Evolutionary conservation across 73 alveolate species (phyloP), one percentile per base, ranked within the genome.

Genomic region (Diophrys sp.): DNA sequence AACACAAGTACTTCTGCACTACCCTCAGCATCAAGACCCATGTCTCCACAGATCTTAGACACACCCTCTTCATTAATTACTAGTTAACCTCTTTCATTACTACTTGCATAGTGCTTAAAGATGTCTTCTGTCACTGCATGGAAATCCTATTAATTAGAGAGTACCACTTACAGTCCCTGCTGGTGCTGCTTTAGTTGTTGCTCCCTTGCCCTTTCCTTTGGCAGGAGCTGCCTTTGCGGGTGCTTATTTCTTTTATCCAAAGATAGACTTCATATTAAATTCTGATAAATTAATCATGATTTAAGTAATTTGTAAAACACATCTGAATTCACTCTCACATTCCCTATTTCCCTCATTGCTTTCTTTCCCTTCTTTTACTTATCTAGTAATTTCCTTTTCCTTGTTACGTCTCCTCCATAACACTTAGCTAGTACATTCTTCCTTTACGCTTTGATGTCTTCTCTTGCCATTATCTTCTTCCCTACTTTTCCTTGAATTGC

Each of bases 361-460:
- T 91, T 90, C 74, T 93, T 91, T n/a, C 97, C 96, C 54, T 74
- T 89, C 70, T 93, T 93, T 75, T 93, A 89, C 77, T 87, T 91
- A 30, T 94, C 98, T 70, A 94, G 79, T 75, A 94, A 84, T 75
- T 94, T 94, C 73, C 79, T 84, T 82, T 90, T 96, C 69, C 98
- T 90, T 29, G 98, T 74, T 30, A 80, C 84, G 75, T 96, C 98
- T 2, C 99, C 98, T 23, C 98, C 96, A 86, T 96, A 93, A 74
- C 95, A 87, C 70, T 94, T 95, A 30, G 97, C 97, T 31, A 92
- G 25, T 53, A 91, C 97, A 75, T 91, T 90, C 70, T 84, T 84
- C 68, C 91, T 68, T 69, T 82, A 71, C 2, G 92, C 91, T 80
- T 85, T 67, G 74, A 83, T 26, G 86, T 84, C 88, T 66, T 82